Evolutionary conservation across 257 asterid species (phyloP).

Genomic region (Hygrophila difformis): DNA sequence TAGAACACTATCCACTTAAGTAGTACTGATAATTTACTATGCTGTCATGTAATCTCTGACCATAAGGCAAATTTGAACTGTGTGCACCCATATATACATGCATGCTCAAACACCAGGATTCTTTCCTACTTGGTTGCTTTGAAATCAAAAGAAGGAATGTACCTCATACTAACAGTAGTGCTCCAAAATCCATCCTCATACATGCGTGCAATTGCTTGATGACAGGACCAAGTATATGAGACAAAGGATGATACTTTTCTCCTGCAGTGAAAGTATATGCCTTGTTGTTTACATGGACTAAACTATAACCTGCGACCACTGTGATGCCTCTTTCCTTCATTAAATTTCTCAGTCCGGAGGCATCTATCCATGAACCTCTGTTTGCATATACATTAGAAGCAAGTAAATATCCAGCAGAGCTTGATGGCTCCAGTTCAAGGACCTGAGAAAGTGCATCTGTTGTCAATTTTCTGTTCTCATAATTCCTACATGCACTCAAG

Average conservation of each 20-base stretch:
- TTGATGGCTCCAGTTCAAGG: slow-evolving; percentile 71
- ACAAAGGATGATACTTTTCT: slow-evolving; percentile 30
- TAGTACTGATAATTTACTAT: too few relatives aligned
- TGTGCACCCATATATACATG: too few relatives aligned
- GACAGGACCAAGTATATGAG: slow-evolving; percentile 24
- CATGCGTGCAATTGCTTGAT: slow-evolving; percentile 45
- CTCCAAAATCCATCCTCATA: slow-evolving; percentile 35
- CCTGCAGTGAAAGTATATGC: slow-evolving; percentile 48
- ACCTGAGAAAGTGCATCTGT: slow-evolving; percentile 36
- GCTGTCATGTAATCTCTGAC: too few relatives aligned
- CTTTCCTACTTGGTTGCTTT: slow-evolving; percentile 5
- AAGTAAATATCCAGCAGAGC: slow-evolving; percentile 62
- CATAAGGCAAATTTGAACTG: too few relatives aligned
- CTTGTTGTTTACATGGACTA: slow-evolving; percentile 39
- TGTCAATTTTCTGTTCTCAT: slow-evolving; percentile 29
- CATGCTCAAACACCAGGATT: neutral
- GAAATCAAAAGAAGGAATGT: neutral
- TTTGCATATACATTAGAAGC: slow-evolving; percentile 66
- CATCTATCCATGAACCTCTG: slow-evolving; percentile 58
- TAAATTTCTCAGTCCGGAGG: slow-evolving; percentile 52
- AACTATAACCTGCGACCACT: slow-evolving; percentile 61
- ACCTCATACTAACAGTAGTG: slow-evolving; percentile 13
- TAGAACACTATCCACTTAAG: too few relatives aligned
- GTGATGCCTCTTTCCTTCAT: slow-evolving; percentile 48
- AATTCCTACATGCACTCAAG: slow-evolving; percentile 69